phyloP scores from a whole-genome alignment of 1,139 yeast species.

The Blastobotrys elegans region DNA sequence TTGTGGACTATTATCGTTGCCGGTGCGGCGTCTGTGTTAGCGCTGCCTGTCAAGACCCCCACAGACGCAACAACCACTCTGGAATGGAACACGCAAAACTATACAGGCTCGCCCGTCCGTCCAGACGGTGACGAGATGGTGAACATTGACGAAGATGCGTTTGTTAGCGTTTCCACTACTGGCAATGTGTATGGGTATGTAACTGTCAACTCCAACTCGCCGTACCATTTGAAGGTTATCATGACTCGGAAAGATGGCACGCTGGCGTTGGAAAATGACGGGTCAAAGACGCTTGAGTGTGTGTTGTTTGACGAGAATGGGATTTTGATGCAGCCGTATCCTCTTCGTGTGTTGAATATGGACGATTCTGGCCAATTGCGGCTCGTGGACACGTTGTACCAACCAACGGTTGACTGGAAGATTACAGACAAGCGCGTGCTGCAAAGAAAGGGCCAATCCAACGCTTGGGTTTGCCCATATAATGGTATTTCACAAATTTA shows the following conservation, averaged over 20 bases:
- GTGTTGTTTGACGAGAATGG: constrained; percentile 26
- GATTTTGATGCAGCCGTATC: constrained; percentile 28
- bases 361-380: constrained; percentile 18
- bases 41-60: too few species aligned
- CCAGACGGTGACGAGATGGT: constrained; percentile 12
- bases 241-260: constrained; percentile 26
- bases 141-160: not conserved
- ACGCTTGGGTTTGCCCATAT: constrained; percentile 18
- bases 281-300: constrained; percentile 23
- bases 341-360: constrained; percentile 23
- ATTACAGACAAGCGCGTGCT: constrained; percentile 14
- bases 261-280: constrained; percentile 20
- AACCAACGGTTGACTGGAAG: constrained; percentile 23
- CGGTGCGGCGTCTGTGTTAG: too few species aligned
- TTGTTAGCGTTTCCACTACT: not conserved
- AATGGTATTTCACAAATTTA: not conserved
- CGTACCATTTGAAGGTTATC: constrained; percentile 22
- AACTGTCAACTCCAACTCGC: constrained; percentile 17
- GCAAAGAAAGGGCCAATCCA: not conserved
- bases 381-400: constrained; percentile 16
- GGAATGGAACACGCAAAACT: constrained; percentile 5
- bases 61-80: too few species aligned
- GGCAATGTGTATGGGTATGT: constrained; percentile 29
- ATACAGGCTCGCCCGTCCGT: not conserved
- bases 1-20: too few species aligned